A percentile compares a stretch with the other conserved stretches of the same genome.
phyloP scores from a whole-genome alignment of 139 green algal genomes.

The Mesotaenium endlicherianum region DNA sequence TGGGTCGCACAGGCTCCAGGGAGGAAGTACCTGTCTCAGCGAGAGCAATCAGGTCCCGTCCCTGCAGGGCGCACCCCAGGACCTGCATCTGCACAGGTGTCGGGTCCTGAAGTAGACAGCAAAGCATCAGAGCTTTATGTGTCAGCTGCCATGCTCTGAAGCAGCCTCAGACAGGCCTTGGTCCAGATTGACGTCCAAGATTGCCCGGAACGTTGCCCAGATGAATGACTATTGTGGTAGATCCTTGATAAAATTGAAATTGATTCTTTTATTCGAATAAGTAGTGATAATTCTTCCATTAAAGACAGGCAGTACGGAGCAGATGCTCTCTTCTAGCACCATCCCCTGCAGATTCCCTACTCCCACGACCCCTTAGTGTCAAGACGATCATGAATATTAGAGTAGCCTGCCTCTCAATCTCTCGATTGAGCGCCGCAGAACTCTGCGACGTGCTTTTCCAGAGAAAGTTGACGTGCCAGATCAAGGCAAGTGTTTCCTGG shows the following conservation, averaged over 20 bases:
- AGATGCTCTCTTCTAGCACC: too few species aligned
- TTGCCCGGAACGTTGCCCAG: neutral
- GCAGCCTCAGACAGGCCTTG: neutral
- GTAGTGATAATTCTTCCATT: neutral
- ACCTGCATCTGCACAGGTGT: constrained; percentile 34
- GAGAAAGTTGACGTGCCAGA: too few species aligned
- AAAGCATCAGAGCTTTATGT: neutral
- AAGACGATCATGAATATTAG: too few species aligned
- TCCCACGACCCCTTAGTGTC: too few species aligned
- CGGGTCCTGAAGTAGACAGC: neutral
- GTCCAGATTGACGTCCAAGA: neutral
- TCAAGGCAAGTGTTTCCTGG: too few species aligned
- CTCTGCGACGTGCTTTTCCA: too few species aligned
- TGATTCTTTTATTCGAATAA: neutral
- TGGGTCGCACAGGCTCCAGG: too few species aligned
- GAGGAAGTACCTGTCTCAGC: constrained; percentile 23
- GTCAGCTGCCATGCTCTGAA: too few species aligned
- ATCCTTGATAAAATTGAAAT: constrained; percentile 4
- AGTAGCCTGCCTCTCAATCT: too few species aligned
- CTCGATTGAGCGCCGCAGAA: too few species aligned
- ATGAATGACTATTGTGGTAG: too few species aligned
- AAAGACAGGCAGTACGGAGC: neutral
- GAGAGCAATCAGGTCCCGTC: constrained; percentile 7
- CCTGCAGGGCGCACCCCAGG: neutral
- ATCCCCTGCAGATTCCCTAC: too few species aligned